phyloP scores from a whole-genome alignment of 208 protist species.

The Trypanosomatidae sp. region DNA sequence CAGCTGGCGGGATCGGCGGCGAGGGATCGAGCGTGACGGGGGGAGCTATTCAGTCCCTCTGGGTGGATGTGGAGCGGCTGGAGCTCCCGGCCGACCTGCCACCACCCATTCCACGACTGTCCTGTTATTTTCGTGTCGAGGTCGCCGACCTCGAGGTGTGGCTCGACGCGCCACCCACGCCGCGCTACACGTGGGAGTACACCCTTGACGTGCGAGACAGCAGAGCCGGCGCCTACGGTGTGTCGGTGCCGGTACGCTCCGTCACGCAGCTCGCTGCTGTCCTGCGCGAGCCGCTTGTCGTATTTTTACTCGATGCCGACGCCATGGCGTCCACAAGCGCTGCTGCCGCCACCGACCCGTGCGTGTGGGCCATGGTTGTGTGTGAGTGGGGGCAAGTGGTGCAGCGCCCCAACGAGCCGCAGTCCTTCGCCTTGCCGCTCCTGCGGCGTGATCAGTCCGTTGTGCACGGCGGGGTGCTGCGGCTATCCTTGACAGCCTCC shows the following conservation, averaged over 20 bases:
- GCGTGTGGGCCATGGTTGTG: conserved; percentile 76
- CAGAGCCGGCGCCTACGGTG: conserved; percentile 25
- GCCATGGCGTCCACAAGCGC: conserved; percentile 16
- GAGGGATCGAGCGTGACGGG: background rate
- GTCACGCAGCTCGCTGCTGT: conserved; percentile 40
- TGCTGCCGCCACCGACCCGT: conserved; percentile 3
- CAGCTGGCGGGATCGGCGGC: background rate
- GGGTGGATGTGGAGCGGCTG: conserved; percentile 63
- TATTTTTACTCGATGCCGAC: conserved; percentile 83
- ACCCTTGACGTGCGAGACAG: conserved; percentile 20
- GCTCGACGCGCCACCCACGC: conserved; percentile 60
- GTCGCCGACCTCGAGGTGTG: conserved; percentile 55
- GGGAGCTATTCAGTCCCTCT: conserved; percentile 9
- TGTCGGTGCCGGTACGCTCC: conserved; percentile 41
- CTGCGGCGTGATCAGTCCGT: conserved; percentile 39
- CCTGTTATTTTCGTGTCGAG: conserved; percentile 72
- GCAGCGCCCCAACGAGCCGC: conserved; percentile 38
- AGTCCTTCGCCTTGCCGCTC: conserved; percentile 53
- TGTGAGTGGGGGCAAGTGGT: conserved; percentile 68
- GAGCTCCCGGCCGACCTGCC: conserved; percentile 55
- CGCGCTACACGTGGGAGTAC: conserved; percentile 70
- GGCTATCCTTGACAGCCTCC: conserved; percentile 53
- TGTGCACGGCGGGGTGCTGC: conserved; percentile 49
- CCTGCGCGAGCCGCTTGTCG: conserved; percentile 70
- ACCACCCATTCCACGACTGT: conserved; percentile 56